Evolutionary conservation across 805 yeast species (phyloP), one percentile per base, ranked within the genome.

Genomic region (Myxozyma neotropica): DNA sequence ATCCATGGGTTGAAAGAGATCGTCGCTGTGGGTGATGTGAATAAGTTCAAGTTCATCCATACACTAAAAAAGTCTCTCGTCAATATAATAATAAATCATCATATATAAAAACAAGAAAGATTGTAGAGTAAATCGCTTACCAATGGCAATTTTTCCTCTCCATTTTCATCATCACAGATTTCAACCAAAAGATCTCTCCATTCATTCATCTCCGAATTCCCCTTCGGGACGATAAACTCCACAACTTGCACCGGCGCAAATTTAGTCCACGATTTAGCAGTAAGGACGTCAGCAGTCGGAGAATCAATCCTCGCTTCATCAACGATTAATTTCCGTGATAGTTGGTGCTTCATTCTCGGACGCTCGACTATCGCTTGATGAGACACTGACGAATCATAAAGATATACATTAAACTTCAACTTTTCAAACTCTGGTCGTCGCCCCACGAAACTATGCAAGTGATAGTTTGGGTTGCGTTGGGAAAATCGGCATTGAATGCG

Each of bases 101-200:
- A 44, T 4, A 19, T 1, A 47, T 23, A 7, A 3, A 19, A 36
- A 15, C 42, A 48, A 8, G n/a, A 42, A 23, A 6, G 23, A 15
- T n/a, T 27, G 31, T 2, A 35, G 19, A n/a, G 3, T 29, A 40
- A n/a, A n/a, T n/a, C n/a, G n/a, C 55, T 15, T 23, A 55, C 59
- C 31, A 59, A 31, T 1, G 50, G 50, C 15, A 51, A 12, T 26
- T 55, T 58, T 19, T 15, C 13, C 4, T 23, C 27, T n/a, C 29
- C 48, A 12, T 53, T 56, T 8, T 15, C 40, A 10, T 52, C 44
- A 38, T 59, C 64, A 19, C 26, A 26, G 3, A 57, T 55, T 23
- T 59, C 64, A 17, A 59, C 44, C 44, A 59, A 40, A 44, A 57
- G 36, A 7, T 51, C 47, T 45, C 54, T 63, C 64, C 64, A 59